Evolutionary conservation across 345 rosid genomes (phyloP), one percentile per base, ranked within the genome.

Genomic region (Hirschfeldia incana): DNA sequence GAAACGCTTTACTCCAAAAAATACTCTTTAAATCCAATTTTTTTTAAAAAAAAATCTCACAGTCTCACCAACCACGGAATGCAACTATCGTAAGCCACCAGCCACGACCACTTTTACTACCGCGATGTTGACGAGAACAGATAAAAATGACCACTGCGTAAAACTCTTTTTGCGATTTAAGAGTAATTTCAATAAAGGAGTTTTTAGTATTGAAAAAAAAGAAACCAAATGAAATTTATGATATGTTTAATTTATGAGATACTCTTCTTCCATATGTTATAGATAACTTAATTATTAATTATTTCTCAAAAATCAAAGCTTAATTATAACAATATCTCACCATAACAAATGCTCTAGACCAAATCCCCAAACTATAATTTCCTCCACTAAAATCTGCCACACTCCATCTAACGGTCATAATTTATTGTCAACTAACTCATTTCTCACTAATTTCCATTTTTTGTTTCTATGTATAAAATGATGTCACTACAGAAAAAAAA

Each of bases 51-150:
- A 21, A 78, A 34, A 33, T 33, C 58, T 79, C 82, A 5, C 7
- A 61, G 78, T 79, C 83, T 79, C 78, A 79, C 83, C 83, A 79
- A 79, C 83, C 83, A 75, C 75, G 65, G 26, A 80, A 74, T 74
- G 36, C 79, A 74, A 62, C 51, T 51, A 28, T 79, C 78, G 17
- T 63, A 75, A 74, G 79, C 79, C 83, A 80, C 79, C 83, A 74
- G 66, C 79, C 55, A 80, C 76, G 83, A 80, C 83, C 67, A 74
- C 70, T 74, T 74, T 80, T 74, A 74, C 83, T 71, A 69, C 75
- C 75, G 61, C 62, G 61, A 80, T 64, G 78, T 73, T 72, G 73
- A 73, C 78, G 27, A 15, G 53, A 36, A 6, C 32, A 2, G 1
- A 53, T n/a, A 4, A 53, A 51, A 37, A 27, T 73, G 60, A 75